Evolutionary conservation across 371 early-diverging fungal genomes (phyloP).

Genomic region (Zychaea mexicana): DNA sequence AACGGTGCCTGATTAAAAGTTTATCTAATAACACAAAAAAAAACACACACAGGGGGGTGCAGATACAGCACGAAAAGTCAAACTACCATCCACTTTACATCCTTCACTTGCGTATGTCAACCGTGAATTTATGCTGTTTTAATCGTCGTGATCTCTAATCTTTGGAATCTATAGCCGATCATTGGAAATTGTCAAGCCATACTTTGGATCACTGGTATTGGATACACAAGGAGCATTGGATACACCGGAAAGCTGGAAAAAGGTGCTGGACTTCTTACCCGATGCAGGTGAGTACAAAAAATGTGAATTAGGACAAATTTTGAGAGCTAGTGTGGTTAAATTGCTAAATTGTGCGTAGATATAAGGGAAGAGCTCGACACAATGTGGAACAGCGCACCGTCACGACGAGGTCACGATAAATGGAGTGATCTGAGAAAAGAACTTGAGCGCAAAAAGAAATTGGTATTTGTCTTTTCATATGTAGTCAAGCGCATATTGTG

Average conservation of each 20-base stretch:
- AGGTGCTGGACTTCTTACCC: slow-evolving; percentile 73
- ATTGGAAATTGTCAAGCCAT: slow-evolving; percentile 54
- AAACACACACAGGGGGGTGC: slow-evolving; percentile 65
- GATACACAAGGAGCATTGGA: slow-evolving; percentile 73
- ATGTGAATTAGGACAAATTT: neutral
- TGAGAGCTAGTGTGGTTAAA: neutral
- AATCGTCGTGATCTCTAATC: neutral
- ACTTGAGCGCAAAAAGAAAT: slow-evolving; percentile 19
- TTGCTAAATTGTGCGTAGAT: slow-evolving; percentile 9
- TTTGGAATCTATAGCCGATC: slow-evolving; percentile 57
- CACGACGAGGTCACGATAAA: slow-evolving; percentile 50
- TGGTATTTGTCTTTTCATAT: neutral
- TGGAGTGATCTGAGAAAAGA: slow-evolving; percentile 56
- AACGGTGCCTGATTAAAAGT: too few species aligned
- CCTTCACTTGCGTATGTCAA: slow-evolving; percentile 62
- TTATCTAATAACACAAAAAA: slow-evolving; percentile 4
- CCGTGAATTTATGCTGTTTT: neutral
- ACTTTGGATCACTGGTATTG: slow-evolving; percentile 72
- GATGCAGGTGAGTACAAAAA: slow-evolving; percentile 55
- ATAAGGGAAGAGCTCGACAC: slow-evolving; percentile 48
- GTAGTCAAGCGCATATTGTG: neutral
- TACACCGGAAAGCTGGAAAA: slow-evolving; percentile 65
- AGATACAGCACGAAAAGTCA: slow-evolving; percentile 71
- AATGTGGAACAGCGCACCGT: slow-evolving; percentile 52
- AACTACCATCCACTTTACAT: slow-evolving; percentile 57